These are phyloP conservation scores for Hamigera avellanea DNA, from an alignment of 495 filamentous ascomycete genomes.

Conservation along the genomic window DNA sequence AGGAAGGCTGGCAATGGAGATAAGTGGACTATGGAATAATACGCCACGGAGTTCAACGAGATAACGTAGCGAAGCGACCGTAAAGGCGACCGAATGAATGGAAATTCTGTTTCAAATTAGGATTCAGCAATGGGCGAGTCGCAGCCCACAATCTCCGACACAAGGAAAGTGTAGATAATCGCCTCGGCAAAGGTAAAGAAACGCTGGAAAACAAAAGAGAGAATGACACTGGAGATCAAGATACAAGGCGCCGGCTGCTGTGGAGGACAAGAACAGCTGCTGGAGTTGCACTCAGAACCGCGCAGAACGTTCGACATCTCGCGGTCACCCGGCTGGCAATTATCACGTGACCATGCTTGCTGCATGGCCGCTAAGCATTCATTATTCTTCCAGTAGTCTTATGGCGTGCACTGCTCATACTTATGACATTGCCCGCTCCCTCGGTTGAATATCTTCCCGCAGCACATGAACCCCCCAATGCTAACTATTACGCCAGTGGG, in stretches of 20 bases:
- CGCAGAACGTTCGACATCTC: not conserved
- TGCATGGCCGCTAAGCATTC: too few relatives aligned
- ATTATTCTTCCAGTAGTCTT: too few relatives aligned
- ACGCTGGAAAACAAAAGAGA: not conserved
- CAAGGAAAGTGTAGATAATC: not conserved
- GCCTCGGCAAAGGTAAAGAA: not conserved
- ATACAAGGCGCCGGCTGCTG: not conserved
- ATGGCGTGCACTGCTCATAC: too few relatives aligned
- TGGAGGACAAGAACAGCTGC: not conserved
- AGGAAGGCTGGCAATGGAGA: not conserved
- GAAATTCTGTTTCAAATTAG: not conserved
- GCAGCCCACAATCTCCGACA: not conserved
- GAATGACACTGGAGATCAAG: not conserved
- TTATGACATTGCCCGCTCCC: too few relatives aligned
- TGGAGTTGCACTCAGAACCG: not conserved
- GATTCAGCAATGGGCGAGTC: not conserved
- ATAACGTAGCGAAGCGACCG: too few relatives aligned
- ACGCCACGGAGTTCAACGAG: too few relatives aligned
- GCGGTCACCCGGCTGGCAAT: too few relatives aligned
- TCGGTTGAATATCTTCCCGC: too few relatives aligned
- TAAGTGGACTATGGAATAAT: too few relatives aligned
- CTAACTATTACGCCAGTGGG: too few relatives aligned
- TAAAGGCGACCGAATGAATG: not conserved
- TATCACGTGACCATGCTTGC: too few relatives aligned
- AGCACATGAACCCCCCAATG: too few relatives aligned